A percentile compares a stretch with the other conserved stretches of the same genome.
phyloP scores from a whole-genome alignment of 495 filamentous ascomycete species.

The Hypomontagnella submonticulosa region DNA sequence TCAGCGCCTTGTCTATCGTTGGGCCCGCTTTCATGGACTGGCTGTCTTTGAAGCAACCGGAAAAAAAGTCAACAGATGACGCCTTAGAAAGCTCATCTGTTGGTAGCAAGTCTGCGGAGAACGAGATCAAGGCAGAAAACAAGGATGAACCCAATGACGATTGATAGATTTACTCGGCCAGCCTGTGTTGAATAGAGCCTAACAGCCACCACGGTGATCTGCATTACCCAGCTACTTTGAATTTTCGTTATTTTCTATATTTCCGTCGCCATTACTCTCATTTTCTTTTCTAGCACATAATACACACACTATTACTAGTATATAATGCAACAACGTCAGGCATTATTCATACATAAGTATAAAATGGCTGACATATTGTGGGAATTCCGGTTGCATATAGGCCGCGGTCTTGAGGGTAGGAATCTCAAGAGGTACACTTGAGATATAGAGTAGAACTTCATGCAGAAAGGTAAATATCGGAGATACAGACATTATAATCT shows the following conservation, averaged over 20 bases:
- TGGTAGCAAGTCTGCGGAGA: background rate
- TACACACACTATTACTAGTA: background rate
- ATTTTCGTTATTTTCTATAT: background rate
- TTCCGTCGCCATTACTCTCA: background rate
- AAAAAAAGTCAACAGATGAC: constrained; percentile 10
- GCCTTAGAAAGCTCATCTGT: constrained; percentile 9
- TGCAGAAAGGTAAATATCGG: no score
- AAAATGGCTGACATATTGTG: no score
- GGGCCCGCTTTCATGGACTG: constrained; percentile 74
- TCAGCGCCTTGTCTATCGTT: constrained; percentile 69
- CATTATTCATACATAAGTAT: no score
- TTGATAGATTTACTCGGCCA: background rate
- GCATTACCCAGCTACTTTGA: background rate
- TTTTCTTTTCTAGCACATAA: constrained; percentile 1
- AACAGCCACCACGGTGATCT: background rate
- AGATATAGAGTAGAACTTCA: no score
- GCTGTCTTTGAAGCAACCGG: constrained; percentile 72
- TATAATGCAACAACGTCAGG: no score
- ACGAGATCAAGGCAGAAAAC: background rate
- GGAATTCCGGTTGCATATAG: no score
- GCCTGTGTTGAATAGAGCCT: background rate
- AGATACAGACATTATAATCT: no score
- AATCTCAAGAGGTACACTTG: no score
- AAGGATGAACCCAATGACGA: background rate
- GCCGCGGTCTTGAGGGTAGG: no score